Evolutionary conservation across 129 eudicot species (phyloP), one percentile per base, ranked within the genome.

Genomic region (Apium graveolens): DNA sequence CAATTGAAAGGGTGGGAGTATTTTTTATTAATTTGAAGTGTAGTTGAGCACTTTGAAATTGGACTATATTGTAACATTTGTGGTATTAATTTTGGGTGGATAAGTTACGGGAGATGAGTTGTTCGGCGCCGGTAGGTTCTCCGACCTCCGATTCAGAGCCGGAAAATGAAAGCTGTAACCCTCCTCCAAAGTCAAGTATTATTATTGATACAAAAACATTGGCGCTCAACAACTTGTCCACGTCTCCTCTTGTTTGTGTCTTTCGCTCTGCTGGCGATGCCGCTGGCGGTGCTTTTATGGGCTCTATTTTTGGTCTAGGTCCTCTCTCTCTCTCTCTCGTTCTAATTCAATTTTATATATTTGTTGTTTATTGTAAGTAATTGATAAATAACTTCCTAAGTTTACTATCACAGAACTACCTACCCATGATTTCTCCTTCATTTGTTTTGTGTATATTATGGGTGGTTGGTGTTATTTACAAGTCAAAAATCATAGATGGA

Each of bases 241-340:
- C 74, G 7, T 69, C 74, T 12, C 26, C 74, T 69, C 42, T 69
- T 12, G 42, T 69, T 35, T 69, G 74, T n/a, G n/a, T 69, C 74
- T 69, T 69, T 69, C 75, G 87, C 75, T 88, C 82, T 29, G 97
- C 88, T 63, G 90, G 90, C 7, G 93, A 93, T 79, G 78, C 98
- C 11, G 89, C 90, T 20, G 91, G 82, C 11, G 97, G 98, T 39
- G 98, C 97, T 74, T 76, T 88, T 42, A 89, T 91, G 95, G 98
- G 98, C 76, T 89, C 98, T 20, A 78, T 93, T n/a, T 91, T 93
- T 77, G 98, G 97, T 20, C 83, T 82, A 55, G 98, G 98, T 93
- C 29, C 44, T 44, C 24, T n/a, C 14, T 44, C 48, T 35, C 70
- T 42, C 62, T 63, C 13, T 31, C 34, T 68, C 24, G 68, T 16